Conservation (phyloP, 2,329 filamentous ascomycete species). For the Sordariomycetes sp. region DNA sequence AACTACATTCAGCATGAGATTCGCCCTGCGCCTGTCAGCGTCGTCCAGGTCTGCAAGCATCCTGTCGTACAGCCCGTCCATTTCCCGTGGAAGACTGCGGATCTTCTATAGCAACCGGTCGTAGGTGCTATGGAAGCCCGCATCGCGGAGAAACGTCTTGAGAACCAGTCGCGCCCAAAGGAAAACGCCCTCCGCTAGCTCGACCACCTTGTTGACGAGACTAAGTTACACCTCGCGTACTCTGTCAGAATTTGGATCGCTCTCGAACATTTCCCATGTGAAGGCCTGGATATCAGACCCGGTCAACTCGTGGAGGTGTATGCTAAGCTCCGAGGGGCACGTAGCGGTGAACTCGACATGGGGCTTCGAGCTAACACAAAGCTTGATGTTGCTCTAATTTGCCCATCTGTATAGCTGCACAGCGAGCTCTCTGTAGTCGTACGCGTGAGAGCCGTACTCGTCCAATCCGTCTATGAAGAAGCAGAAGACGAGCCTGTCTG, state of each 20-base stretch:
- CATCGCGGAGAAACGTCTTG: background rate
- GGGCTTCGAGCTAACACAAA: background rate
- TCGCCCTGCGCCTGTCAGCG: background rate
- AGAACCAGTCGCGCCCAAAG: slow-evolving; percentile 5
- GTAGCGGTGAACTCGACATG: background rate
- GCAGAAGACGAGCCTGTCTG: background rate
- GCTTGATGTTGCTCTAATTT: background rate
- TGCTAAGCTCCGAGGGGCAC: background rate
- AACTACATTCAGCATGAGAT: background rate
- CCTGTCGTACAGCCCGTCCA: background rate
- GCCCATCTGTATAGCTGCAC: background rate
- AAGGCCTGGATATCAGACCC: background rate
- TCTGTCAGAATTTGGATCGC: background rate
- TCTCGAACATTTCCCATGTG: background rate
- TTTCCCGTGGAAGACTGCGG: background rate
- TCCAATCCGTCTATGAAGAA: slow-evolving; percentile 2
- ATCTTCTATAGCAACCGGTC: background rate
- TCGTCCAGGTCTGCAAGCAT: background rate
- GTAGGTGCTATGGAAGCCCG: background rate
- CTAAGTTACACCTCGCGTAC: background rate
- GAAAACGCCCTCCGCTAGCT: slow-evolving; percentile 4
- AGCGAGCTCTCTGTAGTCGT: background rate
- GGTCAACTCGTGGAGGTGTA: background rate
- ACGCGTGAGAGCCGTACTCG: background rate
- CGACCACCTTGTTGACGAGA: background rate